Conservation (phyloP, 176 grass and related monocot species). For the Lolium perenne region DNA sequence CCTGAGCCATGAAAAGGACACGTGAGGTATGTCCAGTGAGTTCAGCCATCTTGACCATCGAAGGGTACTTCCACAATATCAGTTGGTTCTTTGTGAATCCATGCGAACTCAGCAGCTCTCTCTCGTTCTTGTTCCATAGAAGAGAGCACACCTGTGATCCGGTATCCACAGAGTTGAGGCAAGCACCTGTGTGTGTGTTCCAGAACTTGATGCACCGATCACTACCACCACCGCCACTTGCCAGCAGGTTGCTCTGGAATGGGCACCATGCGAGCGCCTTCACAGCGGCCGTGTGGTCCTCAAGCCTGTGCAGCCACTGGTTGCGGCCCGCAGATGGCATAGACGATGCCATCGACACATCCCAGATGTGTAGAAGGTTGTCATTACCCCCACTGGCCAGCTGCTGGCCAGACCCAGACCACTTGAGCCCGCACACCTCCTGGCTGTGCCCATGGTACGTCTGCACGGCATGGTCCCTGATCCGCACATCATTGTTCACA, state of each 20-base stretch:
- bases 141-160: slow-evolving; percentile 42
- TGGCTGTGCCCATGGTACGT: slow-evolving; percentile 52
- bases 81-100: slow-evolving; percentile 49
- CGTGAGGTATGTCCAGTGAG: slow-evolving; percentile 42
- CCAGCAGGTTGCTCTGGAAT: slow-evolving; percentile 54
- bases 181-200: slow-evolving; percentile 32
- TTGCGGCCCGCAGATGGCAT: slow-evolving; percentile 33
- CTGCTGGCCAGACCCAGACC: slow-evolving; percentile 49
- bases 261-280: slow-evolving; percentile 61
- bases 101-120: slow-evolving; percentile 56
- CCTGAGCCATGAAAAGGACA: slow-evolving; percentile 50
- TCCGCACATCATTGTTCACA: slow-evolving; percentile 51
- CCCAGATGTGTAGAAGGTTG: slow-evolving; percentile 55
- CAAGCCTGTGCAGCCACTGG: slow-evolving; percentile 55
- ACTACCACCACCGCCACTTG: slow-evolving; percentile 41
- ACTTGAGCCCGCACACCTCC: slow-evolving; percentile 57
- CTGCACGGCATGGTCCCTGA: slow-evolving; percentile 46
- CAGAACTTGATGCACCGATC: slow-evolving; percentile 62
- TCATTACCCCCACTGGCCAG: slow-evolving; percentile 53
- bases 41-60: slow-evolving; percentile 52
- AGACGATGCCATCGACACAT: slow-evolving; percentile 49
- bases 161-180: slow-evolving; percentile 36
- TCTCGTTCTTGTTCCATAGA: slow-evolving; percentile 54
- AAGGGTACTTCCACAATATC: slow-evolving; percentile 51
- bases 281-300: slow-evolving; percentile 47